Percentiles rank a stretch among this genome's conserved stretches.
Conservation (phyloP, 768 basidiomycete species). For the Boletus rubroflammeus region DNA sequence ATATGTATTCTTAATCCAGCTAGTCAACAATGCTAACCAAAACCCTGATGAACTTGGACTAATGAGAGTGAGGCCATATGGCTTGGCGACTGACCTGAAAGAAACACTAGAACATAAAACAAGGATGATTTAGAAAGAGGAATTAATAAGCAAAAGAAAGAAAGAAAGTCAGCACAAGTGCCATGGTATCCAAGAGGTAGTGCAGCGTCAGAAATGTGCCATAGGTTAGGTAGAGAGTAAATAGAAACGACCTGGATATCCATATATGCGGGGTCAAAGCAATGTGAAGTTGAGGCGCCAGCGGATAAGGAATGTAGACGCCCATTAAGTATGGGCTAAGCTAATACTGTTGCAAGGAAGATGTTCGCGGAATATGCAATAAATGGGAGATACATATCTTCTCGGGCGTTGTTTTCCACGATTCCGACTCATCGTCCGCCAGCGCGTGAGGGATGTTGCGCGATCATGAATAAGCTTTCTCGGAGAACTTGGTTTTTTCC, state of each 20-base stretch:
- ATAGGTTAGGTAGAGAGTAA: conserved; percentile 6
- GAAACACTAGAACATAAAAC: conserved; percentile 5
- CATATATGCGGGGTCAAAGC: conserved; percentile 4
- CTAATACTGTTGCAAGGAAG: conserved; percentile 16
- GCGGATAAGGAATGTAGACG: conserved; percentile 9
- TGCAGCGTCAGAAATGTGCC: conserved; percentile 9
- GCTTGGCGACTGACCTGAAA: conserved; percentile 2
- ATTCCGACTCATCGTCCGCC: not conserved
- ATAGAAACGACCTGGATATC: conserved; percentile 13
- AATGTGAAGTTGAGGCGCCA: conserved; percentile 2
- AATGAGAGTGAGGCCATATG: not conserved
- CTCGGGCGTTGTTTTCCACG: conserved; percentile 2
- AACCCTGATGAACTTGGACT: conserved; percentile 4
- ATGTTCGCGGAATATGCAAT: conserved; percentile 22
- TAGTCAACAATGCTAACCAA: conserved; percentile 11
- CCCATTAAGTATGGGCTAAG: conserved; percentile 22
- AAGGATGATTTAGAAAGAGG: not conserved
- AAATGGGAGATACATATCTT: conserved; percentile 22
- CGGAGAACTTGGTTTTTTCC: conserved; percentile 40
- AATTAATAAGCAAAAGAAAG: not conserved
- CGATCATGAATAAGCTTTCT: conserved; percentile 49
- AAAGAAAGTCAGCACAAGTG: conserved; percentile 6
- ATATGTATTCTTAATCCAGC: conserved; percentile 13
- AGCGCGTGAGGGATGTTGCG: not conserved
- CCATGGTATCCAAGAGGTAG: conserved; percentile 25